phyloP scores from a whole-genome alignment of 139 green algal species.

The Chlamydomonas urium region DNA sequence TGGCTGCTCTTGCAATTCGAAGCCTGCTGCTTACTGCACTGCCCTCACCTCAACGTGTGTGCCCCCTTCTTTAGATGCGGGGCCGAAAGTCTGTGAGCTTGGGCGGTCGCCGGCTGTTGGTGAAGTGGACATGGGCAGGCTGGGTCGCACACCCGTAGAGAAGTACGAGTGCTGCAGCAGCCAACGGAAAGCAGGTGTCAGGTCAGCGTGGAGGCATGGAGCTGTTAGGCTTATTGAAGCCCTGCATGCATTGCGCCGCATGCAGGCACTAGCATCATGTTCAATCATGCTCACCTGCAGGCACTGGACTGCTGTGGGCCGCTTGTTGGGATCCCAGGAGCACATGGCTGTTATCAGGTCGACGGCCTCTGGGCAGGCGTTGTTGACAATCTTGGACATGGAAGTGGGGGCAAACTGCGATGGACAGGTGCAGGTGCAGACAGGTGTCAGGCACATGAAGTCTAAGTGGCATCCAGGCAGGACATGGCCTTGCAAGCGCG shows the following conservation, averaged over 20 bases:
- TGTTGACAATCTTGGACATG: conserved; percentile 51
- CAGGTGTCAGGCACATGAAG: too few relatives aligned
- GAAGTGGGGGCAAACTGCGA: conserved; percentile 10
- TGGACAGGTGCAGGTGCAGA: too few relatives aligned
- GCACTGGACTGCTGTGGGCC: conserved; percentile 78
- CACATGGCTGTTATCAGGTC: conserved; percentile 81
- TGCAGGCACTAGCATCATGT: too few relatives aligned
- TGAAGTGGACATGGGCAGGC: conserved; percentile 15
- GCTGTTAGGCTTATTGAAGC: too few relatives aligned
- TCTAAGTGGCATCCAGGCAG: too few relatives aligned
- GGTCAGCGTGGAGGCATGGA: too few relatives aligned
- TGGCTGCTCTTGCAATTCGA: too few relatives aligned
- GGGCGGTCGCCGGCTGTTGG: not conserved
- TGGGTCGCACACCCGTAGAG: conserved; percentile 28
- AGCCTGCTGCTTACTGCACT: too few relatives aligned
- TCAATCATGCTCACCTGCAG: not conserved
- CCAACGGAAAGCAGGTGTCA: too few relatives aligned
- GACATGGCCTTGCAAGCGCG: too few relatives aligned
- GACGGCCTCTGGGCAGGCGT: conserved; percentile 75
- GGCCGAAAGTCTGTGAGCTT: not conserved
- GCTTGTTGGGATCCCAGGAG: conserved; percentile 77
- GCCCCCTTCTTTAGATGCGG: not conserved
- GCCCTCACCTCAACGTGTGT: not conserved
- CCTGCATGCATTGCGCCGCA: too few relatives aligned
- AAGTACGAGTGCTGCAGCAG: conserved; percentile 37